phyloP scores from a whole-genome alignment of 805 yeast species.

The Teunomyces funiuensis region DNA sequence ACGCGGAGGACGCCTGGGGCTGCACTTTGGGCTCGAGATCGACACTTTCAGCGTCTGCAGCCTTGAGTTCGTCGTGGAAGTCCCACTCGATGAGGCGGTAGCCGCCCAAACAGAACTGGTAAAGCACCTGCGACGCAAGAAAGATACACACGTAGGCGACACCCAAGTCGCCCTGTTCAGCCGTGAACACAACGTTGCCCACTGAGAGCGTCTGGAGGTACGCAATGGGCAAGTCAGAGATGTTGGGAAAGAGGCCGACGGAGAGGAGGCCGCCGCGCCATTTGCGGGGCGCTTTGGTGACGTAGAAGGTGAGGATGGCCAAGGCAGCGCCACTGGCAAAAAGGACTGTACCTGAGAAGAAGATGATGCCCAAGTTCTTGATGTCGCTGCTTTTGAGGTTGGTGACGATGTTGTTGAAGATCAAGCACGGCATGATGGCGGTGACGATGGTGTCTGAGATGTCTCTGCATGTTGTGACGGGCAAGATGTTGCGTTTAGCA shows the following conservation, averaged over 20 bases:
- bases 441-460: slow-evolving; percentile 68
- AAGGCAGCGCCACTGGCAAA: slow-evolving; percentile 50
- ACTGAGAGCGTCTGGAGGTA: slow-evolving; percentile 71
- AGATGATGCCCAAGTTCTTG: slow-evolving; percentile 65
- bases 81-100: slow-evolving; percentile 70
- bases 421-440: slow-evolving; percentile 71
- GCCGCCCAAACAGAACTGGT: slow-evolving; percentile 75
- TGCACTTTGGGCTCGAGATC: neutral
- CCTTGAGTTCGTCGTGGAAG: slow-evolving; percentile 44
- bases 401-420: slow-evolving; percentile 69
- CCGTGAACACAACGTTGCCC: slow-evolving; percentile 54
- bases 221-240: slow-evolving; percentile 83
- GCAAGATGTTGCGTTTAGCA: slow-evolving; percentile 60
- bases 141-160: slow-evolving; percentile 82
- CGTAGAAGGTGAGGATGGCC: slow-evolving; percentile 45
- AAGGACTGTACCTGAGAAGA: slow-evolving; percentile 48
- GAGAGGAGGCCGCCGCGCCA: slow-evolving; percentile 78
- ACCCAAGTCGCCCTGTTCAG: slow-evolving; percentile 66
- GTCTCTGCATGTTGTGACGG: slow-evolving; percentile 67
- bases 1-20: neutral
- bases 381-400: slow-evolving; percentile 68
- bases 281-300: slow-evolving; percentile 61
- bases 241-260: slow-evolving; percentile 76
- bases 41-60: slow-evolving; percentile 8
- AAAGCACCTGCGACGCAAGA: slow-evolving; percentile 62